Conservation (phyloP, 257 asterid species). For the Nicotiana sylvestris region DNA sequence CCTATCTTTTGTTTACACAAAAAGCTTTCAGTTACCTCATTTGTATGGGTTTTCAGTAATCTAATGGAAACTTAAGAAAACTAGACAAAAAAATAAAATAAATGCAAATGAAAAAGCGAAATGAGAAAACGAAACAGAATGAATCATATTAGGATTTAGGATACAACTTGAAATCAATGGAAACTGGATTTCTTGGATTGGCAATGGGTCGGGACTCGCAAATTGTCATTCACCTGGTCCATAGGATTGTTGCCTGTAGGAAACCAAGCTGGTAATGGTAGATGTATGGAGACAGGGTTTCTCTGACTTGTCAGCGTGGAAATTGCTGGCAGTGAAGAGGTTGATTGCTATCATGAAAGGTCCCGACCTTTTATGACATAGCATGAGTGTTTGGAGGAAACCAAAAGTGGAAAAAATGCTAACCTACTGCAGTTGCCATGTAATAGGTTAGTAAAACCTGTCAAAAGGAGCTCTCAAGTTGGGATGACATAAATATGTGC, state of each 20-base stretch:
- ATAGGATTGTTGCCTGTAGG: neutral
- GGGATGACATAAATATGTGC: neutral
- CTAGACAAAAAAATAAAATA: neutral
- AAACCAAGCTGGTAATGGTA: neutral
- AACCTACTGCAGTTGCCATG: neutral
- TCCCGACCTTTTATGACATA: neutral
- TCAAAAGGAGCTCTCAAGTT: constrained; percentile 1
- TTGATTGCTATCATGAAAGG: neutral
- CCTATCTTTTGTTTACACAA: neutral
- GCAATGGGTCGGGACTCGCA: neutral
- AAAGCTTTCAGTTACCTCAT: neutral
- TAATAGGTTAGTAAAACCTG: neutral
- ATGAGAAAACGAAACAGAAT: neutral
- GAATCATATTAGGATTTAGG: neutral
- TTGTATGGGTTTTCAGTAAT: neutral
- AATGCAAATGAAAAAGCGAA: neutral
- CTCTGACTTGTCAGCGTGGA: neutral
- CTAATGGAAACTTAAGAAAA: neutral
- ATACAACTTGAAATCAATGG: neutral
- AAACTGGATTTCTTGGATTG: neutral
- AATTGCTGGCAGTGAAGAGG: constrained; percentile 7
- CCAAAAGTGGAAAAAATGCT: neutral
- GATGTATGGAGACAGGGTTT: neutral
- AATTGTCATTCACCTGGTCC: neutral
- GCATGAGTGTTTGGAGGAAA: neutral